These are phyloP conservation scores for Dillenia suffruticosa DNA, from an alignment of 164 flowering plant genomes.

Conservation along the genomic window DNA sequence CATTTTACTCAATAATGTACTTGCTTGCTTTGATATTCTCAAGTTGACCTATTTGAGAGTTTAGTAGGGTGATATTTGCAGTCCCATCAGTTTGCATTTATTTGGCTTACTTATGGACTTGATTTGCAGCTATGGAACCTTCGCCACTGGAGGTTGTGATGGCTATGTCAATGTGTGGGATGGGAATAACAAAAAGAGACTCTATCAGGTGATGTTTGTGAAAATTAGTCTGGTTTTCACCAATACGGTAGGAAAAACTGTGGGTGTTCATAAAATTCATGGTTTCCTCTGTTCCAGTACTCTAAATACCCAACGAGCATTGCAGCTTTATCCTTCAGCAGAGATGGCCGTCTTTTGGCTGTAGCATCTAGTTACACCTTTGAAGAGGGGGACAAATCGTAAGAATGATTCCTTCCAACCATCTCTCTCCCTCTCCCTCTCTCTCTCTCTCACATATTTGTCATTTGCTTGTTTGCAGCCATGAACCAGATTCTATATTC, in stretches of 20 bases:
- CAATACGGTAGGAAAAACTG: too few species aligned
- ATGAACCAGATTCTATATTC: slow-evolving; percentile 87
- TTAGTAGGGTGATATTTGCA: too few species aligned
- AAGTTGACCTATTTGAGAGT: too few species aligned
- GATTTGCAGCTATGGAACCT: slow-evolving; percentile 74
- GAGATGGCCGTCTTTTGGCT: slow-evolving; percentile 86
- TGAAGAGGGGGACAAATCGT: slow-evolving; percentile 91
- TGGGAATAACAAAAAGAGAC: slow-evolving; percentile 91
- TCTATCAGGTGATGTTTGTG: slow-evolving; percentile 65
- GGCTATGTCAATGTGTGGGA: slow-evolving; percentile 94
- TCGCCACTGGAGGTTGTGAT: slow-evolving; percentile 98
- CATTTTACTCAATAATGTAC: too few species aligned
- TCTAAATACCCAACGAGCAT: slow-evolving; percentile 81
- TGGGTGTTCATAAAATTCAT: background rate
- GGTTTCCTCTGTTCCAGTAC: slow-evolving; percentile 38
- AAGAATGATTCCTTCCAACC: slow-evolving; percentile 13
- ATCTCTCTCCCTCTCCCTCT: slow-evolving; percentile 7
- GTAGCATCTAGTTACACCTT: slow-evolving; percentile 93
- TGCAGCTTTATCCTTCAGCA: slow-evolving; percentile 90
- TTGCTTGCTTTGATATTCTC: too few species aligned
- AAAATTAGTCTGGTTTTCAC: background rate
- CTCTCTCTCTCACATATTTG: background rate
- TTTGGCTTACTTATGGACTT: too few species aligned
- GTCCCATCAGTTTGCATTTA: too few species aligned
- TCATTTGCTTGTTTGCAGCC: slow-evolving; percentile 45